Evolutionary conservation across 2,329 filamentous ascomycete species (phyloP), one percentile per base, ranked within the genome.

Genomic region (Calonectria montana): DNA sequence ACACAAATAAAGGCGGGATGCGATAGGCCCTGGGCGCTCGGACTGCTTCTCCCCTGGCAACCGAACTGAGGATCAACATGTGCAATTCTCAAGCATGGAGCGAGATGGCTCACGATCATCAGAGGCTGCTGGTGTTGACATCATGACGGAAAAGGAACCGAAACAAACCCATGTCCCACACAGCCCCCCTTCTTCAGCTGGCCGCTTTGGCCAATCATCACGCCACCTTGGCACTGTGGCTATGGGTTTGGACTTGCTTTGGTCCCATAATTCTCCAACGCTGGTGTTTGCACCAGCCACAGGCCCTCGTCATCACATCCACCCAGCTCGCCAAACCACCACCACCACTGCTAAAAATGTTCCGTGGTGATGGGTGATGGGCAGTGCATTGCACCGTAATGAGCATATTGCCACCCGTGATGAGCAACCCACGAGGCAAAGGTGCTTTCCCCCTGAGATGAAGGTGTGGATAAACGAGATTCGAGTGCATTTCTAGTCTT

Each of bases 281-380:
- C 21, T 39, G 35, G n/a, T 39, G 35, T 23, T 29, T 25, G 53
- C 53, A 59, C 65, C 65, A 59, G 50, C 50, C 50, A 59, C 50
- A 31, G 9, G 31, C 31, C 41, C 37, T 59, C 65, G 50, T 67
- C 65, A 67, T 47, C 65, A 50, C 66, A 37, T 47, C 41, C 55
- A 27, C 25, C 21, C 15, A 12, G 15, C 39, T 39, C 31, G 29
- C 62, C 48, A 53, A 53, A 53, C 31, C 31, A 18, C 43, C 43
- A 18, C 43, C 43, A 62, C 57, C 21, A 43, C 37, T 7, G 16
- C 2, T 18, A 45, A 25, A 62, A 45, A 62, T 45, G 39, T 12
- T 9, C 23, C 15, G n/a, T 39, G 21, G 35, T 45, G 57, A 45
- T 45, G 21, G 21, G 35, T 45, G 57, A 45, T 45, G 21, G 53